A percentile compares a stretch with the other conserved stretches of the same genome.
phyloP scores from a whole-genome alignment of 2,329 filamentous ascomycete species.

The Scedosporium minutisporum region DNA sequence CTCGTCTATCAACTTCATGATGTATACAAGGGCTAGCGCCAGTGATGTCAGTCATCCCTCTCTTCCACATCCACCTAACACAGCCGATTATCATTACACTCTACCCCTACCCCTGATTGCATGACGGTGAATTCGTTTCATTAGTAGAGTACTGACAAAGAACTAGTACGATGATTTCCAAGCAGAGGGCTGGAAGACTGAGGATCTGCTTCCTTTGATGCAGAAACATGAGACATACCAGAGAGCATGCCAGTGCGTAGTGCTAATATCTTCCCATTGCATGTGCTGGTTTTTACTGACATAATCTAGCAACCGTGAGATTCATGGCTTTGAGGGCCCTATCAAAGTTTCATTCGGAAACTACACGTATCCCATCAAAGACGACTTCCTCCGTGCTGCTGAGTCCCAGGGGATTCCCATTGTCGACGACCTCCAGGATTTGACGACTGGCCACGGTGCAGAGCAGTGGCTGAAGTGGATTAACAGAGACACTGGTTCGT shows the following conservation, averaged over 20 bases:
- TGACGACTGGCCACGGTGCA: slow-evolving; percentile 58
- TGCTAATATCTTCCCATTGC: not conserved
- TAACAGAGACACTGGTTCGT: slow-evolving; percentile 47
- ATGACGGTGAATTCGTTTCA: no score
- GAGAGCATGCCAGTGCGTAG: slow-evolving; percentile 37
- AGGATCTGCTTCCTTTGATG: slow-evolving; percentile 68
- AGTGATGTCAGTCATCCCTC: slow-evolving; percentile 1
- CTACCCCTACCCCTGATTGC: not conserved
- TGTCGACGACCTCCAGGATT: slow-evolving; percentile 68
- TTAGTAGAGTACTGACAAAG: slow-evolving; percentile 15
- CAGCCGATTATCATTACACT: slow-evolving; percentile 45
- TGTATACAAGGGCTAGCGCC: slow-evolving; percentile 20
- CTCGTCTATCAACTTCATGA: slow-evolving; percentile 71
- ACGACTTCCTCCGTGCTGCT: slow-evolving; percentile 65
- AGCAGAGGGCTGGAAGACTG: slow-evolving; percentile 68
- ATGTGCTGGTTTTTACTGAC: no score
- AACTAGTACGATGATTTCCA: slow-evolving; percentile 74
- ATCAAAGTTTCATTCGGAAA: slow-evolving; percentile 78
- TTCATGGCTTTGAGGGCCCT: slow-evolving; percentile 70
- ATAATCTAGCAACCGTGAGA: slow-evolving; percentile 31
- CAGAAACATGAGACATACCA: slow-evolving; percentile 76
- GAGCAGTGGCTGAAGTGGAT: slow-evolving; percentile 86
- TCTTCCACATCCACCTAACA: slow-evolving; percentile 20
- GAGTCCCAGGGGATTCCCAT: slow-evolving; percentile 65
- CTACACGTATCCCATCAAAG: slow-evolving; percentile 72